Evolutionary conservation across 192 early-diverging fungal species (phyloP), one percentile per base, ranked within the genome.

Genomic region (Backusella sp.): DNA sequence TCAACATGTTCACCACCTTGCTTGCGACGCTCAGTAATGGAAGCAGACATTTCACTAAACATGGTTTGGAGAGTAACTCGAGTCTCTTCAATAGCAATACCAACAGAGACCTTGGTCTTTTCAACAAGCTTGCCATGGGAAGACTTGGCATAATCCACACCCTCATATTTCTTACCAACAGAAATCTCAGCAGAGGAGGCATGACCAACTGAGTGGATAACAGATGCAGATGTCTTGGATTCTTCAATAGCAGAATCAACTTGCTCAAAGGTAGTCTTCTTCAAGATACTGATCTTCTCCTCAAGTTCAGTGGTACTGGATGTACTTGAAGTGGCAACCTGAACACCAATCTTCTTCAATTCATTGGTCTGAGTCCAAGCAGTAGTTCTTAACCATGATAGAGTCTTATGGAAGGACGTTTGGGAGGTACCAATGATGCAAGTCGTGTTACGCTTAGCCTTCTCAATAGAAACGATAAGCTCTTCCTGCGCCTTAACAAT

Each of bases 1-100:
- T 70, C 23, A 37, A 42, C 75, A 26, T 76, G 8, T 0, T 65
- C 37, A 28, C 75, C 75, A 34, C 75, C 75, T 69, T 76, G 49
- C 19, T 76, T 76, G 1, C 35, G 19, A 34, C 75, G 75, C 6
- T 52, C 69, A 3, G 21, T 23, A 15, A 76, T 15, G 17, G 44
- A 19, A 9, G 28, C 12, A 42, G 68, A 71, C n/a, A 76, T 53
- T 9, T 68, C 46, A 9, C 21, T 62, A 7, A 76, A 70, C 15
- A 69, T 59, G 35, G 39, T 21, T 30, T 37, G 21, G 23, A 65
- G 17, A 42, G 75, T 71, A 30, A 66, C 41, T 19, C 62, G 34
- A 15, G 62, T 65, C 28, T 74, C 65, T 32, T 71, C 70, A 30
- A 71, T 71, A 28, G 28, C 39, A 49, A 71, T 32, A 15, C 70